phyloP scores from a whole-genome alignment of 1,284 basidiomycete species.

The Cutaneotrichosporon sp. region DNA sequence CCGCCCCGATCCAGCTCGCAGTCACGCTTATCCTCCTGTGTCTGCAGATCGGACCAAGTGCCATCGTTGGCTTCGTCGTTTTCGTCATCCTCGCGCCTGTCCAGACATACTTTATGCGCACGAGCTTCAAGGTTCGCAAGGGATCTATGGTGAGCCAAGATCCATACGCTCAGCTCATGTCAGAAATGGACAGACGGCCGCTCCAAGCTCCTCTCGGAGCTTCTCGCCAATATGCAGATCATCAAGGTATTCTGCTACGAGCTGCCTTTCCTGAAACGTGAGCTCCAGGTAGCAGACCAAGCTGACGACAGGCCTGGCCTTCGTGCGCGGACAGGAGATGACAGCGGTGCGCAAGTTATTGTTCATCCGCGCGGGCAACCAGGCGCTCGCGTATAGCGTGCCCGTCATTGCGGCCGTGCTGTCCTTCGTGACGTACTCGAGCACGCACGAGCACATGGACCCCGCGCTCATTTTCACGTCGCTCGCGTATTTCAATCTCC shows the following conservation, averaged over 20 bases:
- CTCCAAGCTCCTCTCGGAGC: conserved; percentile 75
- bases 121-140: conserved; percentile 64
- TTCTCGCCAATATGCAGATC: conserved; percentile 68
- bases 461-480: conserved; percentile 66
- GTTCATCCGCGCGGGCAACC: conserved; percentile 62
- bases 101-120: conserved; percentile 68
- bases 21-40: conserved; percentile 57
- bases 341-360: conserved; percentile 62
- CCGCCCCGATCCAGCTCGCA: conserved; percentile 65
- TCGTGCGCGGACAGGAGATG: conserved; percentile 61
- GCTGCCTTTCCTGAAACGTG: conserved; percentile 63
- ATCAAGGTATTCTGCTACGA: conserved; percentile 76
- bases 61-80: conserved; percentile 72
- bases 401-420: conserved; percentile 68
- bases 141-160: conserved; percentile 56
- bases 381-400: conserved; percentile 43
- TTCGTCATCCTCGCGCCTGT: conserved; percentile 68
- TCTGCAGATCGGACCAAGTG: conserved; percentile 67
- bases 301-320: conserved; percentile 57
- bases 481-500: conserved; percentile 66
- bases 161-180: conserved; percentile 25
- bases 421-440: conserved; percentile 70
- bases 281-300: conserved; percentile 27
- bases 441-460: conserved; percentile 60
- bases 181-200: conserved; percentile 74